Evolutionary conservation across 1,139 yeast species (phyloP), one percentile per base, ranked within the genome.

Genomic region (Geotrichum armillariae): DNA sequence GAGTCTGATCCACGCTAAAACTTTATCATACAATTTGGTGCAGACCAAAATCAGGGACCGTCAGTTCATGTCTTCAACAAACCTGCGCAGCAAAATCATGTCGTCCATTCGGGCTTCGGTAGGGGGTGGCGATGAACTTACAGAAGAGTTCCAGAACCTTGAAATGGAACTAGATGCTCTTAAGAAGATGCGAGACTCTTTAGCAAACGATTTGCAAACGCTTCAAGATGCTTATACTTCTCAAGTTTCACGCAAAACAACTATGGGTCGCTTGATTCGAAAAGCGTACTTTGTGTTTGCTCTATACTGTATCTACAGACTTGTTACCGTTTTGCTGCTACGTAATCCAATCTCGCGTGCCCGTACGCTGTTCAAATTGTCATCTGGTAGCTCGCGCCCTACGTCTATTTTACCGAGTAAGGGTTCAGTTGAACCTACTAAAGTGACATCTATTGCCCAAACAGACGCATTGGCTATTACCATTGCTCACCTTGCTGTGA

Each of bases 121-220:
- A 6, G 51, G 49, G 11, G 52, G 58, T 6, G 60, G 60, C 39
- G 67, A 64, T 51, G 61, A 57, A 33, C 43, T 87, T 58, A 80
- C 79, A 52, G 82, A 83, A 65, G 96, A 88, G 63, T 78, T 85
- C 45, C 71, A 77, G 41, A 76, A 78, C 49, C 73, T 85, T 23
- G 72, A 78, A 25, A 80, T 84, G 5, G 93, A 96, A 90, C 71
- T 88, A 55, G 70, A 75, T 39, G 87, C 94, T 3, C 68, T 83
- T 43, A 70, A 72, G 29, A 82, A 83, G 44, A 66, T 69, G 56
- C 51, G 55, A 9, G 36, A 41, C 22, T 67, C 67, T 32, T 59
- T 72, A 5, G 60, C 60, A 29, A 52, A 60, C 32, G 76, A 73
- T 41, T 54, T 67, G 21, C 58, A 54, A 2, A 56, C 60, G 3